Evolutionary conservation across 1,284 basidiomycete genomes (phyloP).

Genomic region (Meripilus lineatus): DNA sequence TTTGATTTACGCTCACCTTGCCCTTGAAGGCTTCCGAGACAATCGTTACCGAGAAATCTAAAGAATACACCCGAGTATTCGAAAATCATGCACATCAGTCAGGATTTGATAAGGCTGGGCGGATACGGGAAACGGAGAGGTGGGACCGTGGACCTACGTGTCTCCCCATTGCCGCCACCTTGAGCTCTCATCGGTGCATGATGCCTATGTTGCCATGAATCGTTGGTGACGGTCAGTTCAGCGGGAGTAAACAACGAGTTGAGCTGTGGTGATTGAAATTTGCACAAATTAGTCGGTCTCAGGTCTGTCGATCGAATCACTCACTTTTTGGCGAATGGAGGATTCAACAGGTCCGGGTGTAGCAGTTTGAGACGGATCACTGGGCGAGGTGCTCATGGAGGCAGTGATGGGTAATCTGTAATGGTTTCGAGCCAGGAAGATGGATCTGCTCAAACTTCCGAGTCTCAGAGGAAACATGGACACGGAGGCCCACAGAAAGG

Average conservation of each 20-base stretch:
- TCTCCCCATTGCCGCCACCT: conserved; percentile 57
- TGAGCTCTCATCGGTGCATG: conserved; percentile 69
- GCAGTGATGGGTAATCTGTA: background rate
- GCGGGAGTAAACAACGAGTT: conserved; percentile 51
- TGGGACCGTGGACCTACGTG: conserved; percentile 51
- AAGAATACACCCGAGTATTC: conserved; percentile 5
- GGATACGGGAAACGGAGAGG: conserved; percentile 10
- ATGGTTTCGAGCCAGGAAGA: background rate
- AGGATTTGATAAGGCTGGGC: no score
- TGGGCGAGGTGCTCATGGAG: conserved; percentile 1
- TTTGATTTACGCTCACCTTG: conserved; percentile 43
- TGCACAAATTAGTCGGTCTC: no score
- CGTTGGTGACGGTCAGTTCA: conserved; percentile 60
- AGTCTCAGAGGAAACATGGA: background rate
- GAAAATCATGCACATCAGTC: conserved; percentile 15
- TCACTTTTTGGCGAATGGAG: conserved; percentile 52
- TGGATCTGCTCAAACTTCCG: background rate
- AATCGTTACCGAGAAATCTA: conserved; percentile 72
- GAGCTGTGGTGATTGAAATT: conserved; percentile 51
- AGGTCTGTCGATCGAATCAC: conserved; percentile 7
- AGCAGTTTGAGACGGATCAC: conserved; percentile 6
- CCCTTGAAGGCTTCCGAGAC: conserved; percentile 67
- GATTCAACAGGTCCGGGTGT: conserved; percentile 39
- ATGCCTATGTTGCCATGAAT: conserved; percentile 74
- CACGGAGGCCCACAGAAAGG: no score